Evolutionary conservation across 2,329 filamentous ascomycete genomes (phyloP).

Genomic region (Colletotrichum australisinense): DNA sequence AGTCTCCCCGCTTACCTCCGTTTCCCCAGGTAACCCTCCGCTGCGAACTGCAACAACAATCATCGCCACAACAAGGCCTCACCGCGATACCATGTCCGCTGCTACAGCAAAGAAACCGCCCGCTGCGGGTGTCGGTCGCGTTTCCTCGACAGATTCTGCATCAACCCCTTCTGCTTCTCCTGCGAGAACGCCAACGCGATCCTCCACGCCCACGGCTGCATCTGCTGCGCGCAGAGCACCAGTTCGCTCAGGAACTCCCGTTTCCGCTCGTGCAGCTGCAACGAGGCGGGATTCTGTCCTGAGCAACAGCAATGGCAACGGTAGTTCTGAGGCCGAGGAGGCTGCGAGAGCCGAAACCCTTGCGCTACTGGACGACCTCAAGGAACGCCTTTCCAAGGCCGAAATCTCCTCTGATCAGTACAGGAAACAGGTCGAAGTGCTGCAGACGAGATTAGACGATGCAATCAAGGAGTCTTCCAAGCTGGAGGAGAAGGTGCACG

Average conservation of each 20-base stretch:
- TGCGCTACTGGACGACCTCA: conserved; percentile 84
- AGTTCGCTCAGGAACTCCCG: conserved; percentile 71
- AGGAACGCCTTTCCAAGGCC: conserved; percentile 83
- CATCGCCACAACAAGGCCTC: conserved; percentile 45
- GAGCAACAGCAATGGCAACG: conserved; percentile 50
- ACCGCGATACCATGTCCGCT: conserved; percentile 57
- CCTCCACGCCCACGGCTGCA: conserved; percentile 62
- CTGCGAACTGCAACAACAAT: conserved; percentile 34
- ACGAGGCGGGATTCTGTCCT: conserved; percentile 66
- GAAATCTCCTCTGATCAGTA: conserved; percentile 82
- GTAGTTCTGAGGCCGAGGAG: conserved; percentile 68
- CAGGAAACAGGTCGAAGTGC: conserved; percentile 84
- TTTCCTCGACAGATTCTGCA: conserved; percentile 52
- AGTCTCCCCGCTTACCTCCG: conserved; percentile 24
- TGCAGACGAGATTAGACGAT: conserved; percentile 90
- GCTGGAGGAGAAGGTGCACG: conserved; percentile 88
- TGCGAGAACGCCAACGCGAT: conserved; percentile 48
- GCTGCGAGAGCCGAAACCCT: conserved; percentile 84
- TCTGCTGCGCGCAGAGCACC: conserved; percentile 70
- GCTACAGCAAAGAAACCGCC: conserved; percentile 65
- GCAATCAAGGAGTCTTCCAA: conserved; percentile 84
- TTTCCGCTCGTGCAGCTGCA: conserved; percentile 79
- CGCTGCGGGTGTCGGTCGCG: conserved; percentile 58
- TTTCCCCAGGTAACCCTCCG: conserved; percentile 29
- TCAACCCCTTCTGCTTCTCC: conserved; percentile 41